These are phyloP conservation scores for Flaveria ramosissima DNA, from an alignment of 129 eudicot genomes.

Conservation along the genomic window DNA sequence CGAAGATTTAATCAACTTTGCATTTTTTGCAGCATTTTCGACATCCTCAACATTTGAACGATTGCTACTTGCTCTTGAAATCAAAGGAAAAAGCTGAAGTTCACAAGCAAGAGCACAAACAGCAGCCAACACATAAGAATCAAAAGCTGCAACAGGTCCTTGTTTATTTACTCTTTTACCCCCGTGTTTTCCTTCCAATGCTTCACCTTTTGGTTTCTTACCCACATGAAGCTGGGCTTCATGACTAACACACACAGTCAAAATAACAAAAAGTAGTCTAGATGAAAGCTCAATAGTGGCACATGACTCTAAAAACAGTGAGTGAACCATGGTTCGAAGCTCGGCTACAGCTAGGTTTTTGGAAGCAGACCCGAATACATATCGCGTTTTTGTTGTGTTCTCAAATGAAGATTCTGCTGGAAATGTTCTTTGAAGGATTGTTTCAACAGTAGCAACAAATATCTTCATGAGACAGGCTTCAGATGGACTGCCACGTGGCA, in stretches of 20 bases:
- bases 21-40: conserved; percentile 34
- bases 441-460: conserved; percentile 94
- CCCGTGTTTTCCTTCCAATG: conserved; percentile 38
- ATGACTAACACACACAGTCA: conserved; percentile 94
- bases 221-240: conserved; percentile 78
- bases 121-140: conserved; percentile 84
- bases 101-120: conserved; percentile 92
- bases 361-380: conserved; percentile 69
- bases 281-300: conserved; percentile 90
- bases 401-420: conserved; percentile 72
- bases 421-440: conserved; percentile 89
- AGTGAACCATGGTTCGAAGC: conserved; percentile 99
- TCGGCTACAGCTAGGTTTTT: conserved; percentile 97
- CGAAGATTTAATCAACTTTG: conserved; percentile 44
- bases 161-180: conserved; percentile 54
- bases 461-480: conserved; percentile 98
- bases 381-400: conserved; percentile 35
- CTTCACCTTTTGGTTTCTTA: conserved; percentile 58
- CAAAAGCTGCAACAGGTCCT: conserved; percentile 73
- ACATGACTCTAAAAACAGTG: conserved; percentile 74
- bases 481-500: conserved; percentile 97
- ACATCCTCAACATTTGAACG: conserved; percentile 32
- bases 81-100: conserved; percentile 77
- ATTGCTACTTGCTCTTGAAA: conserved; percentile 48
- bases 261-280: conserved; percentile 86